Conservation (phyloP, 163 green algal genomes). For the Chlamydomonas reinhardtii region DNA sequence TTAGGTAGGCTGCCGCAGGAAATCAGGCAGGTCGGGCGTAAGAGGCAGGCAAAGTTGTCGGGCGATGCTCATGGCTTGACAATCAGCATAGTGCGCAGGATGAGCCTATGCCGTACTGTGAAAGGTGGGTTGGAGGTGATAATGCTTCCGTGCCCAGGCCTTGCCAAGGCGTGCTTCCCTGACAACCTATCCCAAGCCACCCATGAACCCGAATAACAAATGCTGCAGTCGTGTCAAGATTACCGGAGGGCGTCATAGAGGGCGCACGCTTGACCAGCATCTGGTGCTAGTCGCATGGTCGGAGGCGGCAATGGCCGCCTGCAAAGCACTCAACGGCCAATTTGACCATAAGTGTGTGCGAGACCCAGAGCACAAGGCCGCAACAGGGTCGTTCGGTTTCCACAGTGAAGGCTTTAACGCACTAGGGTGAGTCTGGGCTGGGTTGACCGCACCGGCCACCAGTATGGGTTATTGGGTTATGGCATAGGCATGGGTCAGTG, state of each 20-base stretch:
- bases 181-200: too few relatives aligned
- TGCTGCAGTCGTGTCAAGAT: background rate
- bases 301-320: background rate
- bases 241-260: background rate
- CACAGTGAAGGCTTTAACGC: constrained; percentile 34
- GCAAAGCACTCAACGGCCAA: background rate
- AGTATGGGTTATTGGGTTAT: background rate
- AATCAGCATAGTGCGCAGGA: too few relatives aligned
- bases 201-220: too few relatives aligned
- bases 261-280: background rate
- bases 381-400: constrained; percentile 35
- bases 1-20: background rate
- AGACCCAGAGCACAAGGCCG: constrained; percentile 23
- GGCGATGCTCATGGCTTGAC: too few relatives aligned
- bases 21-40: too few relatives aligned
- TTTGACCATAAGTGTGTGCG: constrained; percentile 16
- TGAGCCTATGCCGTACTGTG: too few relatives aligned
- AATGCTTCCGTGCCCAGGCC: too few relatives aligned
- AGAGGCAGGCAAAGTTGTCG: too few relatives aligned
- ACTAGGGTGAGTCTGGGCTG: constrained; percentile 9
- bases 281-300: constrained; percentile 44
- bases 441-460: too few relatives aligned
- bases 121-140: too few relatives aligned
- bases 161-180: too few relatives aligned
- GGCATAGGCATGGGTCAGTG: too few relatives aligned